phyloP scores from a whole-genome alignment of 306 rosid species.

The Heteromeles arbutifolia region DNA sequence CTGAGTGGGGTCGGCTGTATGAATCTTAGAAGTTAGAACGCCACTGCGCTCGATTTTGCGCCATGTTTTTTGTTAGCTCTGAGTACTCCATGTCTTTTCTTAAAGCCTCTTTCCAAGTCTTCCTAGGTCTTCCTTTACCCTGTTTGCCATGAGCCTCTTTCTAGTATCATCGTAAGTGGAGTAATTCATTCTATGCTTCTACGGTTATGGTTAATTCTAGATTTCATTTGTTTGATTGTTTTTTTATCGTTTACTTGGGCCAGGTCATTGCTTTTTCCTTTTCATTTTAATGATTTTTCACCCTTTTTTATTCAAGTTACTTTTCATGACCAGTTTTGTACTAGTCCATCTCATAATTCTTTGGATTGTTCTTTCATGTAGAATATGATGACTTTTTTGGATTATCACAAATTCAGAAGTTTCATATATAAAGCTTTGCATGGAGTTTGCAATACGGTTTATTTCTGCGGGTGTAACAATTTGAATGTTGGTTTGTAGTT shows the following conservation, averaged over 20 bases:
- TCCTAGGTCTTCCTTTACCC: too few relatives aligned
- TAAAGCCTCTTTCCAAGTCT: too few relatives aligned
- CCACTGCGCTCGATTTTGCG: too few relatives aligned
- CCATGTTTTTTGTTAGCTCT: too few relatives aligned
- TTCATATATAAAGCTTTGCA: conserved; percentile 9
- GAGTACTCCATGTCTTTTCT: too few relatives aligned
- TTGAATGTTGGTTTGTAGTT: conserved; percentile 47
- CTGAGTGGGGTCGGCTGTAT: too few relatives aligned
- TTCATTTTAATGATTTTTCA: background rate
- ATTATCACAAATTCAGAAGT: background rate
- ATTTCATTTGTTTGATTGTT: background rate
- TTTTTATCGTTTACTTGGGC: background rate
- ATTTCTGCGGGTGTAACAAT: conserved; percentile 40
- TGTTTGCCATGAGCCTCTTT: too few relatives aligned
- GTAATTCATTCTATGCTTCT: background rate
- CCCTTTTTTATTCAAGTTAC: background rate
- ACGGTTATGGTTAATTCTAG: background rate
- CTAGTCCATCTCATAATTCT: background rate
- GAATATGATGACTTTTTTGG: background rate
- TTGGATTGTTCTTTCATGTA: background rate
- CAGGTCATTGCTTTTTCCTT: background rate
- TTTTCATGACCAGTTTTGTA: background rate
- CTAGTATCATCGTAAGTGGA: background rate
- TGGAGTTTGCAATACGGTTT: conserved; percentile 24
- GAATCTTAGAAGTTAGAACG: too few relatives aligned